phyloP scores from a whole-genome alignment of 139 green algal species.

The Coccomyxa sp. region DNA sequence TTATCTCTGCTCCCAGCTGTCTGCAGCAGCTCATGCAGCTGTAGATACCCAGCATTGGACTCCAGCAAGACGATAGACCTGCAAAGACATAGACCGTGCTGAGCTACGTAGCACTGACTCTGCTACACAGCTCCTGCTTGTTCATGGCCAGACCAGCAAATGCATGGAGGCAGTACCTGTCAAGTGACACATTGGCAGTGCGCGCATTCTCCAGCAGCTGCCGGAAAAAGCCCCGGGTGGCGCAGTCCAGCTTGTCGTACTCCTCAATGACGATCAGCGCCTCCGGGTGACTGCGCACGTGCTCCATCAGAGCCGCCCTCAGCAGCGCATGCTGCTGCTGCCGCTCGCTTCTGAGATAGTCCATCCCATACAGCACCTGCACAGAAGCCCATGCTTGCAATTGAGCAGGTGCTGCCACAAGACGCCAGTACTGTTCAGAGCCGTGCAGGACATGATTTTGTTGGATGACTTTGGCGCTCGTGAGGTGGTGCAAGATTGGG shows the following conservation, averaged over 20 bases:
- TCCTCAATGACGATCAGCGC: constrained; percentile 90
- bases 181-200: constrained; percentile 48
- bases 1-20: constrained; percentile 31
- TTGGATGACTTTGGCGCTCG: too few relatives aligned
- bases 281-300: constrained; percentile 51
- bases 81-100: constrained; percentile 3
- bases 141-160: neutral
- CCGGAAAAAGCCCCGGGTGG: constrained; percentile 61
- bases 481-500: neutral
- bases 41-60: constrained; percentile 78
- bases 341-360: constrained; percentile 56
- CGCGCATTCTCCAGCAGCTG: constrained; percentile 69
- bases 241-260: constrained; percentile 93
- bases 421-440: too few relatives aligned
- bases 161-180: constrained; percentile 12
- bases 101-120: neutral
- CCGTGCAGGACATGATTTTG: too few relatives aligned
- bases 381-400: neutral
- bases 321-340: constrained; percentile 52
- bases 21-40: constrained; percentile 64
- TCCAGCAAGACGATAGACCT: constrained; percentile 83
- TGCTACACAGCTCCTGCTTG: neutral
- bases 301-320: constrained; percentile 47
- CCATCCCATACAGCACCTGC: constrained; percentile 84
- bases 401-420: too few relatives aligned